Evolutionary conservation across 139 green algal genomes (phyloP), one percentile per base, ranked within the genome.

Genomic region (Picochlorum sp.): DNA sequence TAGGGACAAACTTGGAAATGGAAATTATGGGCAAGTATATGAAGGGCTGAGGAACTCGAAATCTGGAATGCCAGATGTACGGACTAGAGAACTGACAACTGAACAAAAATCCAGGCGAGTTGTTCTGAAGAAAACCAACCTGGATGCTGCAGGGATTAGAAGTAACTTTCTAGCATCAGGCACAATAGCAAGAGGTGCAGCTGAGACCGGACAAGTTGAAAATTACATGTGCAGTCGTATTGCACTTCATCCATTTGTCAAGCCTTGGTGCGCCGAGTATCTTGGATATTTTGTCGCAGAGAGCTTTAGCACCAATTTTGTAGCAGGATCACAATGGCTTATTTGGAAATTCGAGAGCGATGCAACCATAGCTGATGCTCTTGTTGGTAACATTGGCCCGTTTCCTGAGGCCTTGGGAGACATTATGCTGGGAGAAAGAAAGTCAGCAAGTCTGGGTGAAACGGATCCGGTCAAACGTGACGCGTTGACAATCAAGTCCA

Each of bases 291-390:
- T 85, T 53, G 25, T 68, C 13, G 70, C 78, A 36, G 72, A 78
- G 12, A 57, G 58, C 2, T 61, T 45, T 5, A 71, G 80, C 0
- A 75, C 73, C 22, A 76, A 72, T 32, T 85, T 90, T 61, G 80
- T 70, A 31, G 75, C 72, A 36, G 87, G 75, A 63, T 80, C 70
- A 31, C 85, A 94, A 70, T 94, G 86, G 88, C 78, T 94, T 43
- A 77, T 96, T 25, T 96, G 87, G 87, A 76, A 77, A 59, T 96
- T 90, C 71, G 88, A 95, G 77, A 81, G 59, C 41, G 88, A 96
- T 69, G 73, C 82, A 33, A 96, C 87, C 14, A 67, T 96, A 29
- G 79, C 41, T 16, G 85, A 91, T 67, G 86, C 86, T 12, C 45
- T 57, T 25, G 26, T 35, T 47, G 83, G 85, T 5, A 16, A 14